Evolutionary conservation across 1,139 yeast species (phyloP).

Genomic region (Debaryomyces sp.): DNA sequence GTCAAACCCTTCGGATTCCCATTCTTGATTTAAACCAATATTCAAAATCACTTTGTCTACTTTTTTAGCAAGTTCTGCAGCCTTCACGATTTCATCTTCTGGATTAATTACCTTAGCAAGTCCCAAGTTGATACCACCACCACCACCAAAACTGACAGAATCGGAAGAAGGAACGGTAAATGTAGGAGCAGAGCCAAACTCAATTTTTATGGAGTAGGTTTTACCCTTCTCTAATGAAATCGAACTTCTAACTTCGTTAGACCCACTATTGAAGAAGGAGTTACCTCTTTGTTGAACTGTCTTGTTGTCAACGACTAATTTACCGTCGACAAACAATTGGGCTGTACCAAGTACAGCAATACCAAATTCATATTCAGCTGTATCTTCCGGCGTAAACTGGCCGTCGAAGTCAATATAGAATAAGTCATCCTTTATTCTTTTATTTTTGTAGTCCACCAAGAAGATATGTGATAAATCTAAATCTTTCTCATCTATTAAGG

Average conservation of each 20-base stretch:
- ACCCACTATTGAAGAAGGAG: slow-evolving; percentile 49
- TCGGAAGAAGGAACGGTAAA: slow-evolving; percentile 39
- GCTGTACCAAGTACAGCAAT: slow-evolving; percentile 56
- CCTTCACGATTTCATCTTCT: slow-evolving; percentile 27
- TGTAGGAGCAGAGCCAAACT: slow-evolving; percentile 55
- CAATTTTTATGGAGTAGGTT: slow-evolving; percentile 43
- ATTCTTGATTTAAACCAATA: slow-evolving; percentile 42
- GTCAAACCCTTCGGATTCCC: slow-evolving; percentile 43
- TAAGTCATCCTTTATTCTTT: slow-evolving; percentile 23
- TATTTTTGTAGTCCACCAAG: slow-evolving; percentile 50
- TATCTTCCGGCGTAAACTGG: slow-evolving; percentile 44
- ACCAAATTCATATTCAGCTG: slow-evolving; percentile 57
- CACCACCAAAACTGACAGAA: slow-evolving; percentile 33
- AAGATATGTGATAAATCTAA: slow-evolving; percentile 40
- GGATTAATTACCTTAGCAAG: slow-evolving; percentile 22
- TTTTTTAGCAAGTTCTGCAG: slow-evolving; percentile 31
- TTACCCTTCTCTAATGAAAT: slow-evolving; percentile 41
- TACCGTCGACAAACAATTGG: slow-evolving; percentile 51
- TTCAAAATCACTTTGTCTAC: slow-evolving; percentile 45
- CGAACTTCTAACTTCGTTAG: slow-evolving; percentile 45
- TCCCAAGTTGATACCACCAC: slow-evolving; percentile 39
- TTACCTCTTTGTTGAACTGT: slow-evolving; percentile 53
- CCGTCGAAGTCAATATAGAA: slow-evolving; percentile 49
- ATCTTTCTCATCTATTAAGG: slow-evolving; percentile 38
- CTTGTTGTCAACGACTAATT: slow-evolving; percentile 58